Evolutionary conservation across 176 grass and related monocot genomes (phyloP).

Genomic region (Rhipidocladum racemiflorum): DNA sequence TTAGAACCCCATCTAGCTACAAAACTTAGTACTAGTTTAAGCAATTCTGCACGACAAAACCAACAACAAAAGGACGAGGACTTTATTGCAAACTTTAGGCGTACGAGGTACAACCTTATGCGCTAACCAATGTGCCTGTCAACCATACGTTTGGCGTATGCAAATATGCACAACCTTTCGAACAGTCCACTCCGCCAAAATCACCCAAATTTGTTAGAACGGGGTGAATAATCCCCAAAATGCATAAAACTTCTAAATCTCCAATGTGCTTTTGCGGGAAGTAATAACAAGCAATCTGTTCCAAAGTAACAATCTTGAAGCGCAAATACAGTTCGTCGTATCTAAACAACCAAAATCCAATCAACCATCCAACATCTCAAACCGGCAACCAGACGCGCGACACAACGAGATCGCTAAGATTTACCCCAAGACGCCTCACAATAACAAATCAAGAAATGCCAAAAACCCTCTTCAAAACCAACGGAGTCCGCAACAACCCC

Average conservation of each 20-base stretch:
- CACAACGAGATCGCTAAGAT: neutral
- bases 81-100: neutral
- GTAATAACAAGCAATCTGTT: neutral
- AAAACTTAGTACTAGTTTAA: neutral
- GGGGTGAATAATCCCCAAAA: neutral
- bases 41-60: neutral
- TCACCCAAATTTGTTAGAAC: neutral
- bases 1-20: neutral
- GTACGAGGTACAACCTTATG: neutral
- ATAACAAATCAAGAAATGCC: constrained; percentile 4
- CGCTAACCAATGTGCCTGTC: neutral
- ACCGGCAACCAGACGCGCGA: neutral
- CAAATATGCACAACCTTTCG: neutral
- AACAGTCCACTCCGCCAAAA: neutral
- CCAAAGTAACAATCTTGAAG: neutral
- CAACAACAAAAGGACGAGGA: neutral
- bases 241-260: neutral
- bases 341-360: constrained; percentile 10
- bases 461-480: neutral
- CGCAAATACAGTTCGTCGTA: neutral
- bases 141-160: neutral
- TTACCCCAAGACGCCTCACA: too few relatives aligned
- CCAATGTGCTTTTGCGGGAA: neutral
- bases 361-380: neutral
- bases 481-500: neutral